Conservation (phyloP, 2,329 filamentous ascomycete species). For the Aspergillus vadensis region DNA sequence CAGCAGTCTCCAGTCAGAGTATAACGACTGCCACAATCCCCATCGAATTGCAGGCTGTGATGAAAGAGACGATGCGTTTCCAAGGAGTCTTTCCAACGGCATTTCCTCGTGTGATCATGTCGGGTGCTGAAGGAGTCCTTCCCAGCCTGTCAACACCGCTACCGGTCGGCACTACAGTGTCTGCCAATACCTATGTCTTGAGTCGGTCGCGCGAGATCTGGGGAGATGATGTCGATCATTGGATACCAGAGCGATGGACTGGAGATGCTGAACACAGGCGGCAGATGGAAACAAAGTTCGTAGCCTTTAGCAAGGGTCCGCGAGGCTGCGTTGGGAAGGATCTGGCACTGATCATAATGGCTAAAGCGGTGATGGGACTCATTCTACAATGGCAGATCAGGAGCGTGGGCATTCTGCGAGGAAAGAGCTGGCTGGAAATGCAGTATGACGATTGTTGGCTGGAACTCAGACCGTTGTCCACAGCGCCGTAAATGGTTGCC, state of each 20-base stretch:
- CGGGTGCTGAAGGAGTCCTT: constrained; percentile 19
- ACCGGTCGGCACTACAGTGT: constrained; percentile 22
- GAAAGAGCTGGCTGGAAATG: constrained; percentile 23
- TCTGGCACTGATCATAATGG: constrained; percentile 19
- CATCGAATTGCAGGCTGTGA: constrained; percentile 18
- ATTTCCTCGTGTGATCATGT: constrained; percentile 21
- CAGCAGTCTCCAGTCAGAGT: not conserved
- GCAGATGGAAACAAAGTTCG: constrained; percentile 19
- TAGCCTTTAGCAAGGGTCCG: constrained; percentile 23
- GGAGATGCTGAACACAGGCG: constrained; percentile 15
- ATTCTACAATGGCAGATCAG: constrained; percentile 15
- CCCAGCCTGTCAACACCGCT: constrained; percentile 14
- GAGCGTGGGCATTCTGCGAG: constrained; percentile 15
- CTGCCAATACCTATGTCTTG: constrained; percentile 22
- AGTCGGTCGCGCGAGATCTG: constrained; percentile 21
- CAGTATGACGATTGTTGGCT: constrained; percentile 23
- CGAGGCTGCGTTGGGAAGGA: constrained; percentile 23
- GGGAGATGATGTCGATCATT: constrained; percentile 20
- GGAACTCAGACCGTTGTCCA: not conserved
- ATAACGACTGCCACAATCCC: not conserved
- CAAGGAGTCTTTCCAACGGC: constrained; percentile 19
- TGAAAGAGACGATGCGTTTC: constrained; percentile 23
- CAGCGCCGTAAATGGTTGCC: not conserved
- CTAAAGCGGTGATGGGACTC: constrained; percentile 14
- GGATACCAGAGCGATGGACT: constrained; percentile 22